Evolutionary conservation across 129 eudicot genomes (phyloP).

Genomic region (Deinandra increscens): DNA sequence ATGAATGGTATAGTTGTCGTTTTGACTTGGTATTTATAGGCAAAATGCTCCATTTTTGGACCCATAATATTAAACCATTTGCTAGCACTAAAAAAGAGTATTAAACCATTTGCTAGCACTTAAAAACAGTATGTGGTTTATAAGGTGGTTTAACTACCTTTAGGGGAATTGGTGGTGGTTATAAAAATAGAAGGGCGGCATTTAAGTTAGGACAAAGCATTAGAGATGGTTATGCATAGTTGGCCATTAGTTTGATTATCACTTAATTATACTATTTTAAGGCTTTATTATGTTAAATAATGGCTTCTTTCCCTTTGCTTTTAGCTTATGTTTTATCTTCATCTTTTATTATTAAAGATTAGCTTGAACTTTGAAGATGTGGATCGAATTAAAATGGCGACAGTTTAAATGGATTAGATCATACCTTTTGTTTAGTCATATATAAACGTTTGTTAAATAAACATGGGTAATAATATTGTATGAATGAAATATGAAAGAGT

Average conservation of each 20-base stretch:
- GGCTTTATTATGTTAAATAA: constrained; percentile 5
- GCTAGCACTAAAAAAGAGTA: too few species aligned
- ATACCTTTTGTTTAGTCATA: too few species aligned
- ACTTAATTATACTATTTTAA: constrained; percentile 31
- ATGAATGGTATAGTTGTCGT: too few species aligned
- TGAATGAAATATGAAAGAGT: too few species aligned
- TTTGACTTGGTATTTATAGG: too few species aligned
- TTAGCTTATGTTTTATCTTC: not conserved
- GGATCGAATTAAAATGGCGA: too few species aligned
- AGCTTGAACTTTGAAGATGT: too few species aligned
- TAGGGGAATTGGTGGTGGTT: not conserved
- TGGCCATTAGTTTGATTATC: constrained; percentile 29
- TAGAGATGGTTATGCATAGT: constrained; percentile 30
- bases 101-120: constrained; percentile 15
- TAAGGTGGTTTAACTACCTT: not conserved
- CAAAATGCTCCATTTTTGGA: too few species aligned
- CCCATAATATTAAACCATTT: too few species aligned
- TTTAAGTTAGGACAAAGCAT: constrained; percentile 31
- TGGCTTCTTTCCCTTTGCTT: not conserved
- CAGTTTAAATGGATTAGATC: too few species aligned
- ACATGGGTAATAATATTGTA: too few species aligned
- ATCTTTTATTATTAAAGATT: not conserved
- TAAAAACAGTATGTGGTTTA: constrained; percentile 2
- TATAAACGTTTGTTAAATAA: too few species aligned
- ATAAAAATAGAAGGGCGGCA: constrained; percentile 6